Percentiles rank a stretch among this genome's conserved stretches.
These are phyloP conservation scores for Agapanthus africanus DNA, from an alignment of 106 monocot genomes.

Conservation along the genomic window DNA sequence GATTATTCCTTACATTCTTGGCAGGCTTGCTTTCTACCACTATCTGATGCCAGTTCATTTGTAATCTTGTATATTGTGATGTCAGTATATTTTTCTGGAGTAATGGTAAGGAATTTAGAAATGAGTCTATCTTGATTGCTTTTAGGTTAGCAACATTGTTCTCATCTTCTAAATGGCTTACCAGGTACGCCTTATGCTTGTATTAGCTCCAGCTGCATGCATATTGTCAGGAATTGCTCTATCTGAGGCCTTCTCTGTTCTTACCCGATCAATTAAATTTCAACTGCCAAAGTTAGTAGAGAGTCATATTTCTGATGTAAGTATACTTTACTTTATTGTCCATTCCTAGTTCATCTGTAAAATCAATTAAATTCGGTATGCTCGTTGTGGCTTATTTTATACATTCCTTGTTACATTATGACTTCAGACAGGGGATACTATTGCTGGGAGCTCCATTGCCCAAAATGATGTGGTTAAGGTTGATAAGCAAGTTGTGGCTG, in stretches of 20 bases:
- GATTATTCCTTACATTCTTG: constrained; percentile 2
- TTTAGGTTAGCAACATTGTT: constrained; percentile 6
- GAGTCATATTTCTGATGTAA: constrained; percentile 33
- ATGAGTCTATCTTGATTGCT: neutral
- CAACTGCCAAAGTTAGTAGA: constrained; percentile 45
- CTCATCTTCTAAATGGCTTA: constrained; percentile 10
- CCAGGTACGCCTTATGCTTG: constrained; percentile 99
- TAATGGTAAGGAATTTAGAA: constrained; percentile 64
- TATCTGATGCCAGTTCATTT: constrained; percentile 97
- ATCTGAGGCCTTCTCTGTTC: constrained; percentile 74
- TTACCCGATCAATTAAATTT: constrained; percentile 77
- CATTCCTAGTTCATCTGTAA: neutral
- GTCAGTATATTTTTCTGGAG: constrained; percentile 98
- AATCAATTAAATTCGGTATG: neutral
- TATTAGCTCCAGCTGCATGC: constrained; percentile 94
- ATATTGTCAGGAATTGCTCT: constrained; percentile 95
- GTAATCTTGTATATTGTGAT: constrained; percentile 85
- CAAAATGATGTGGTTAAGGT: constrained; percentile 34
- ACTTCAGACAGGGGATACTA: constrained; percentile 62
- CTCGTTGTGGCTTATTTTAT: constrained; percentile 8
- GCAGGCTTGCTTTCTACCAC: constrained; percentile 92
- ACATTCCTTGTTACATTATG: constrained; percentile 15
- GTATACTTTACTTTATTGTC: constrained; percentile 11
- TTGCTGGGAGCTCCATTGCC: constrained; percentile 26
- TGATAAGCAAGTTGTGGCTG: constrained; percentile 17